Percentiles rank a stretch among this genome's conserved stretches.
These are phyloP conservation scores for Geoglossum glabrum DNA, from an alignment of 495 filamentous ascomycete genomes.

Conservation along the genomic window DNA sequence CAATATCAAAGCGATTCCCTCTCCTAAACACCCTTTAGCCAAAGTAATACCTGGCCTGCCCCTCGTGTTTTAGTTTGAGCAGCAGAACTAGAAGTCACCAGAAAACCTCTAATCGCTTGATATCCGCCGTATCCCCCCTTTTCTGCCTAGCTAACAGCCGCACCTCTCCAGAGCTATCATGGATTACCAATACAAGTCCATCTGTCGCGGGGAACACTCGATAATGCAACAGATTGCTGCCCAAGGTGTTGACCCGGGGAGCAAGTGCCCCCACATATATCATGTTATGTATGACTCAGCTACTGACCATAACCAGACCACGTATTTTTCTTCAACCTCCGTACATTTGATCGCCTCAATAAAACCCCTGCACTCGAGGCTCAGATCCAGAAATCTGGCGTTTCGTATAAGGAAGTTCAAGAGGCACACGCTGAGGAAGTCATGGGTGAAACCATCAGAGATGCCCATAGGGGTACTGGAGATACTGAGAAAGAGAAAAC, in stretches of 20 bases:
- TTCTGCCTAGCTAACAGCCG: background rate
- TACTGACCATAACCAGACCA: conserved; percentile 26
- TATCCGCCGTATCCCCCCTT: background rate
- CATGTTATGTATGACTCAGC: background rate
- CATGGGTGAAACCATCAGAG: conserved; percentile 55
- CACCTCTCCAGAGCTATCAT: conserved; percentile 47
- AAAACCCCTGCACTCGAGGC: conserved; percentile 45
- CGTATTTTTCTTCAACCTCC: conserved; percentile 80
- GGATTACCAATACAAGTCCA: conserved; percentile 97
- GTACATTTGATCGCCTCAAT: conserved; percentile 80
- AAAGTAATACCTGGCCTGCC: too few relatives aligned
- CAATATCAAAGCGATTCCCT: too few relatives aligned
- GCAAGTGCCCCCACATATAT: conserved; percentile 5
- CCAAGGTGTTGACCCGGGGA: conserved; percentile 55
- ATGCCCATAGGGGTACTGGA: conserved; percentile 12
- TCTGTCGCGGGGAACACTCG: conserved; percentile 73
- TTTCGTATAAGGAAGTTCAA: conserved; percentile 71
- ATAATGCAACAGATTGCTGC: conserved; percentile 63
- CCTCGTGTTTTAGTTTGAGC: too few relatives aligned
- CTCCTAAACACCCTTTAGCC: too few relatives aligned
- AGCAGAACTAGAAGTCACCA: background rate
- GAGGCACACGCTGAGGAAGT: conserved; percentile 68
- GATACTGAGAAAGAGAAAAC: conserved; percentile 23
- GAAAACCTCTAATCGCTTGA: background rate
- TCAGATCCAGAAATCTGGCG: conserved; percentile 56